A percentile compares a stretch with the other conserved stretches of the same genome.
phyloP scores from a whole-genome alignment of 306 rosid species.

The Quercus glauca region DNA sequence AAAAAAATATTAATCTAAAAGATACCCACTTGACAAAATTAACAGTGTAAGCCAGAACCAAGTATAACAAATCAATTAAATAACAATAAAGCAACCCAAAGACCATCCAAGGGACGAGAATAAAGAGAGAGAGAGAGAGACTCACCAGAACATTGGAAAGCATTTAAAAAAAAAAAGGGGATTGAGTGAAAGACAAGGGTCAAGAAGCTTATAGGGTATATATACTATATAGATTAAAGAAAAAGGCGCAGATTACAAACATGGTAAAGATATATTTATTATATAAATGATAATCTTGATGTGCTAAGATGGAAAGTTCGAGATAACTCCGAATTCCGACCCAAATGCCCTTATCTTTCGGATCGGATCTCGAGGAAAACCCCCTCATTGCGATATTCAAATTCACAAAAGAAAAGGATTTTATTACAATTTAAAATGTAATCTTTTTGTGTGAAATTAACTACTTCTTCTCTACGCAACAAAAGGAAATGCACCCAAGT shows the following conservation, averaged over 20 bases:
- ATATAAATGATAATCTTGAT: not conserved
- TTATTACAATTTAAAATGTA: not conserved
- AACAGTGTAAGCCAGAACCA: not conserved
- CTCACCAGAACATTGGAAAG: not conserved
- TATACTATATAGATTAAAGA: not conserved
- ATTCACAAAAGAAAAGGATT: no score
- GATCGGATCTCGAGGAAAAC: slow-evolving; percentile 1
- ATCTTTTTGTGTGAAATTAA: not conserved
- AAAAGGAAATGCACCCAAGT: not conserved
- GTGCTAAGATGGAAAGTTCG: not conserved
- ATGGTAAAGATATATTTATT: not conserved
- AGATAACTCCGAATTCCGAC: not conserved
- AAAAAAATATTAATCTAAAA: not conserved
- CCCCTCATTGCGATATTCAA: not conserved
- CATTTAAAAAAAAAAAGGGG: not conserved
- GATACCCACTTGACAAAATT: not conserved
- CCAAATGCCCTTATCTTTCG: not conserved
- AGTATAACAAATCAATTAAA: not conserved
- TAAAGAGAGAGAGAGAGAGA: not conserved
- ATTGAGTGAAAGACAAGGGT: not conserved
- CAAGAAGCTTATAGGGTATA: not conserved
- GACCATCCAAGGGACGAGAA: not conserved
- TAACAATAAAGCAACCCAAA: not conserved
- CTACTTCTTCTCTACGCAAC: not conserved
- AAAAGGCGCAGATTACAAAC: not conserved